A percentile compares a stretch with the other conserved stretches of the same genome.
phyloP scores from a whole-genome alignment of 805 yeast species.

The Ogataea pini region DNA sequence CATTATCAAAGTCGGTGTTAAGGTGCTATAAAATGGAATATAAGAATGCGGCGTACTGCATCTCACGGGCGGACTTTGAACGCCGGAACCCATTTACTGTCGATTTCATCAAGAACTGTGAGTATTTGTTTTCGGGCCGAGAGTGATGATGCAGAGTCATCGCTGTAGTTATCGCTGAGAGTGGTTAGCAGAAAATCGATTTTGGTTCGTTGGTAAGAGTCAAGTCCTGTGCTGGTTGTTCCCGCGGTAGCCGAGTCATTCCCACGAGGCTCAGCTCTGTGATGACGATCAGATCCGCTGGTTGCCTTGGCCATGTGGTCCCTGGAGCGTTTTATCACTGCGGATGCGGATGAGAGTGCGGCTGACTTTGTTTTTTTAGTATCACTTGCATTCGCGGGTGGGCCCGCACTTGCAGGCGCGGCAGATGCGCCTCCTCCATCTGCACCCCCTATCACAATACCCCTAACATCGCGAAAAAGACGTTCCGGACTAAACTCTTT shows the following conservation, averaged over 20 bases:
- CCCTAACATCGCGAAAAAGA: slow-evolving; percentile 7
- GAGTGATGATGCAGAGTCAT: neutral
- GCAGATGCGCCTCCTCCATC: too few species aligned
- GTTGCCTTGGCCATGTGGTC: neutral
- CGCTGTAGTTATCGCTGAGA: slow-evolving; percentile 3
- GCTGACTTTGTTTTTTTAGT: too few species aligned
- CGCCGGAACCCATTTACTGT: slow-evolving; percentile 5
- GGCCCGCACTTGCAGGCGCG: too few species aligned
- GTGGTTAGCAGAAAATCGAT: slow-evolving; percentile 6
- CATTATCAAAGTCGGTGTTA: slow-evolving; percentile 6
- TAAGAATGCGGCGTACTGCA: neutral
- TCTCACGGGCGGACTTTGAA: neutral
- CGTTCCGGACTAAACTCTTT: slow-evolving; percentile 14
- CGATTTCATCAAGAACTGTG: slow-evolving; percentile 5
- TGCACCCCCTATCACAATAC: too few species aligned
- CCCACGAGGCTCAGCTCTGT: too few species aligned
- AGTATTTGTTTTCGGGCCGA: slow-evolving; percentile 6
- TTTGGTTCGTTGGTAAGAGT: slow-evolving; percentile 5
- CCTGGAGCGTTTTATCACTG: too few species aligned
- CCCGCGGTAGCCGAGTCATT: too few species aligned
- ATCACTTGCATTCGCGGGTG: too few species aligned
- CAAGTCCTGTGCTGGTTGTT: neutral
- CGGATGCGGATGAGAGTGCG: too few species aligned
- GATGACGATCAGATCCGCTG: too few species aligned
- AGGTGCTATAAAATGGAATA: neutral